These are phyloP conservation scores for Phytophthora parvispora DNA, from an alignment of 352 stramenopile genomes.

Conservation along the genomic window DNA sequence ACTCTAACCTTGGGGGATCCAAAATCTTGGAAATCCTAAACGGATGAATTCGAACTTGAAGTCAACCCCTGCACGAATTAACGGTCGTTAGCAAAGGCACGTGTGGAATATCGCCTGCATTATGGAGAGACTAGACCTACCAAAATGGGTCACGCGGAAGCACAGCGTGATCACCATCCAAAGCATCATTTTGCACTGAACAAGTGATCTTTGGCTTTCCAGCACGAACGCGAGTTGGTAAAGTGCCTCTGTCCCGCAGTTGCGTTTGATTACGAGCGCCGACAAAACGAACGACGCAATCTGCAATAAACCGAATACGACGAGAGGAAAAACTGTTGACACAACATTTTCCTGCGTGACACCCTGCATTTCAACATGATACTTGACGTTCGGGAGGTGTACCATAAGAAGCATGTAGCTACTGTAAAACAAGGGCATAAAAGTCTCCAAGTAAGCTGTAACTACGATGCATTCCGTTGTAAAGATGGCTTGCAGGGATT, in stretches of 20 bases:
- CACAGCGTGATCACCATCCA: constrained; percentile 27
- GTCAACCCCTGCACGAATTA: not conserved
- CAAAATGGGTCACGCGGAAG: constrained; percentile 17
- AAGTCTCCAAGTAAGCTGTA: constrained; percentile 38
- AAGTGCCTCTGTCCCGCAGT: constrained; percentile 15
- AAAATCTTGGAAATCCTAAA: constrained; percentile 5
- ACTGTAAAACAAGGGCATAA: constrained; percentile 44
- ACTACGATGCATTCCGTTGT: constrained; percentile 38
- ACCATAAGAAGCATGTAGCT: constrained; percentile 20
- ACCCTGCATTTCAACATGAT: constrained; percentile 4
- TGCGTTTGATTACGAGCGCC: constrained; percentile 8
- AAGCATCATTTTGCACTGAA: constrained; percentile 31
- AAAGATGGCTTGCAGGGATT: constrained; percentile 18
- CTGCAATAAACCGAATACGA: constrained; percentile 23
- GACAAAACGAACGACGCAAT: constrained; percentile 23
- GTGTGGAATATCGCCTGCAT: too few relatives aligned
- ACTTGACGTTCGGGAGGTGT: constrained; percentile 22
- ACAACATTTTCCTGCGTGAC: constrained; percentile 1
- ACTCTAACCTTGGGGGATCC: constrained; percentile 3
- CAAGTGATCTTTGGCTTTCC: constrained; percentile 19
- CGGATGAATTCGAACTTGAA: constrained; percentile 16
- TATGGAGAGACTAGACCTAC: constrained; percentile 17
- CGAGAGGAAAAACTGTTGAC: not conserved
- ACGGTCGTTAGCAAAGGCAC: not conserved
- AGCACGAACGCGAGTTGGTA: constrained; percentile 39